phyloP scores from a whole-genome alignment of 164 flowering plant genomes.

The Berberis vulgaris region DNA sequence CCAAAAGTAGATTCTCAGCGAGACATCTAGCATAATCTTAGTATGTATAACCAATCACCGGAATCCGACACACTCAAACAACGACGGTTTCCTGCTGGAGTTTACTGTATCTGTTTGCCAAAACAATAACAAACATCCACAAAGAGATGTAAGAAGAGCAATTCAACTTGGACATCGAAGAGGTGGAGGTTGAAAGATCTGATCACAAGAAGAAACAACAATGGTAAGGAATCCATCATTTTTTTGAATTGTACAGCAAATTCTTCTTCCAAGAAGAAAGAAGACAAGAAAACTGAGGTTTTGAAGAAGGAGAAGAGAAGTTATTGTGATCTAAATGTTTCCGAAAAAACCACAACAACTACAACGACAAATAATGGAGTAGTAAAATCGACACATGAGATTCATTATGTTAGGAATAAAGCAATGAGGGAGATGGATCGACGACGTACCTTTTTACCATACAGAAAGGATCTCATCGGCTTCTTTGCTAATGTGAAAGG shows the following conservation, averaged over 20 bases:
- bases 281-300: constrained; percentile 3
- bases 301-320: no score
- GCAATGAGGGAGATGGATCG: constrained; percentile 25
- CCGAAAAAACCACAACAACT: neutral
- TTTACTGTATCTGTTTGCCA: constrained; percentile 27
- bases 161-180: constrained; percentile 24
- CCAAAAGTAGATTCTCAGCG: no score
- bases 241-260: constrained; percentile 20
- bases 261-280: constrained; percentile 7
- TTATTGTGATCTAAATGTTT: neutral
- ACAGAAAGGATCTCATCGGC: constrained; percentile 44
- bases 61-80: constrained; percentile 17
- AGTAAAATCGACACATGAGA: constrained; percentile 19
- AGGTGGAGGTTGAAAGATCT: constrained; percentile 32
- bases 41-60: constrained; percentile 20
- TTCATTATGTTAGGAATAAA: constrained; percentile 23
- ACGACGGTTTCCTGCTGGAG: constrained; percentile 7
- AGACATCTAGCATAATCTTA: no score
- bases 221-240: constrained; percentile 39
- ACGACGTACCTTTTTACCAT: constrained; percentile 37
- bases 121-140: constrained; percentile 1
- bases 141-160: constrained; percentile 24
- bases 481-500: constrained; percentile 45
- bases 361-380: neutral
- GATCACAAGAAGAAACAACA: constrained; percentile 35